Evolutionary conservation across 441 rosid genomes (phyloP), one percentile per base, ranked within the genome.

Genomic region (Populus hybrid): DNA sequence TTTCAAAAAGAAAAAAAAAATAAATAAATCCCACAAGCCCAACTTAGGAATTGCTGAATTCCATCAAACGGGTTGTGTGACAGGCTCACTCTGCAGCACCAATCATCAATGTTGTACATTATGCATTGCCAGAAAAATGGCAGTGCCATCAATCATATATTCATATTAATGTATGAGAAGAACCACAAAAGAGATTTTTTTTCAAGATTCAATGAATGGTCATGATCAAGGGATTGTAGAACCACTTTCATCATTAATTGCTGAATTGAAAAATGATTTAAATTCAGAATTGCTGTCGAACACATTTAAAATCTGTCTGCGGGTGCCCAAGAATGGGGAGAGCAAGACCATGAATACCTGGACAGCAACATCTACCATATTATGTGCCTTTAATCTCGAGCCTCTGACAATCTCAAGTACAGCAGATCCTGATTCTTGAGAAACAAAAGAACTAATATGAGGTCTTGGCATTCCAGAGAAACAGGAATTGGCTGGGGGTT

Each of bases 361-460:
- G 32, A 93, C 83, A 80, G 97, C 99, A 73, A 88, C 88, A 86
- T 93, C 94, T 69, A 97, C 92, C 99, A 97, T 95, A 70, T 87
- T 70, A 68, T 80, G 87, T 61, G 99, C 99, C 88, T 84, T 87
- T 72, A 79, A 40, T 81, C 88, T 91, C 66, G 98, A 97, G 71
- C 87, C 86, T 66, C 86, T 83, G 30, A 97, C 90, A 81, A 91
- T 90, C 83, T 93, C 97, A 69, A 81, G 78, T 61, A 89, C 92
- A 70, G 83, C 86, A 77, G 96, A 90, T 83, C 85, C 97, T 72
- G 88, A 81, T 82, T 94, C 98, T 84, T 88, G 89, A 70, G 85
- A 85, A 77, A 77, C 76, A 59, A 69, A 71, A 75, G 84, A 85
- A 71, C 73, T 78, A 61, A 84, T 81, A 35, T 75, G 78, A 77